Evolutionary conservation across 139 green algal species (phyloP), one percentile per base, ranked within the genome.

Genomic region (Chlorella sp.): DNA sequence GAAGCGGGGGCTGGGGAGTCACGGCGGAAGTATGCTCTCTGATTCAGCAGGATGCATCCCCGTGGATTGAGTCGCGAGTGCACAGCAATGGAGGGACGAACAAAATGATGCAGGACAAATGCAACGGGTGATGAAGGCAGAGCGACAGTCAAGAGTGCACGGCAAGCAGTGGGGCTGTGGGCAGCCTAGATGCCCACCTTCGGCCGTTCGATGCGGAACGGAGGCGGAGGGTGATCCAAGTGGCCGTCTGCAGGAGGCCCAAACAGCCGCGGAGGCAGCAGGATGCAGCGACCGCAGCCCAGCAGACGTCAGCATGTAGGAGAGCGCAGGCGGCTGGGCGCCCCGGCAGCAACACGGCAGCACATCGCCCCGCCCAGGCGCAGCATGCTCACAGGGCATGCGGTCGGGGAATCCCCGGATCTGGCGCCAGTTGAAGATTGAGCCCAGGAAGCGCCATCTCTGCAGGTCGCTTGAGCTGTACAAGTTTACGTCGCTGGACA

Each of bases 161-260:
- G n/a, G n/a, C n/a, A n/a, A n/a, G n/a, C n/a, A n/a, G n/a, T n/a
- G n/a, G n/a, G n/a, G n/a, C n/a, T n/a, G n/a, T n/a, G n/a, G n/a
- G n/a, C n/a, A n/a, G n/a, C n/a, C n/a, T n/a, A n/a, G n/a, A 18
- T 5, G 3, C 85, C 2, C 85, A 75, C 85, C 85, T 89, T 89
- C 21, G 85, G 85, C 22, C 85, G 85, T n/a, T 89, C 85, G n/a
- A 89, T 83, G 19, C 85, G 71, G 85, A 37, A 89, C 7, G 85
- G 85, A 32, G 71, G 85, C 40, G 85, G 85, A 16, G 85, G 85
- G 61, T 60, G 19, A 15, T 39, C 21, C 42, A 83, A 1, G 42
- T 83, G 85, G 18, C 85, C 85, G 42, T 89, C 71, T 78, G 71
- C 71, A 34, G 24, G 21, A 22, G 9, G 11, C 68, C n/a, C n/a